A percentile compares a stretch with the other conserved stretches of the same genome.
These are phyloP conservation scores for Pseudopithomyces maydicus DNA, from an alignment of 2,329 filamentous ascomycete species.

Conservation along the genomic window DNA sequence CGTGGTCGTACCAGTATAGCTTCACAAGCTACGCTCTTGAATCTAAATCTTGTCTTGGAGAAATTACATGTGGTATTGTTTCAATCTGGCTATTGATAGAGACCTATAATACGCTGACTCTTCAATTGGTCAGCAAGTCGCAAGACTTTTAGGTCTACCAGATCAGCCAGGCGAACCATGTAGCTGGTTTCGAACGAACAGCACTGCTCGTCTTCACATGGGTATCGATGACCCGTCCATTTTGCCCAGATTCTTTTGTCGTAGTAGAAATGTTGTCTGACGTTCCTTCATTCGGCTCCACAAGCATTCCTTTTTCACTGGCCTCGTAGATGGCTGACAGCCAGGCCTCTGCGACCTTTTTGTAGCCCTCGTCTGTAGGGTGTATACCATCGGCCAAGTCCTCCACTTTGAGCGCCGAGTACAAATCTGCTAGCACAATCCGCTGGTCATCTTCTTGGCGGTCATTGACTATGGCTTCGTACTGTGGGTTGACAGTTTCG, in stretches of 20 bases:
- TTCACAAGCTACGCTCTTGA: too few species aligned
- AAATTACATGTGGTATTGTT: too few species aligned
- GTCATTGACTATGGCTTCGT: background rate
- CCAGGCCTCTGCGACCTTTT: background rate
- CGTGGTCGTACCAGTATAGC: too few species aligned
- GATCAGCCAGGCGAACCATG: background rate
- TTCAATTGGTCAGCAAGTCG: background rate
- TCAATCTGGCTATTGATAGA: background rate
- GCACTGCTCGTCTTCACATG: background rate
- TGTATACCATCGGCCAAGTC: slow-evolving; percentile 3
- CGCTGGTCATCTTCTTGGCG: slow-evolving; percentile 1
- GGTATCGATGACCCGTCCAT: background rate
- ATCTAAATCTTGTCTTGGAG: too few species aligned
- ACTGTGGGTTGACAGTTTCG: slow-evolving; percentile 5
- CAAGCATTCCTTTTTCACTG: background rate
- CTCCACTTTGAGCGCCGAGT: background rate
- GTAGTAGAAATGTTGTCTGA: background rate
- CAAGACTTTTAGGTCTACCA: too few species aligned
- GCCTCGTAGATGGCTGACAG: background rate
- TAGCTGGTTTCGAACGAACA: background rate
- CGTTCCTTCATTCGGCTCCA: background rate
- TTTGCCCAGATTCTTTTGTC: background rate
- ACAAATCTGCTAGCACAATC: slow-evolving; percentile 10
- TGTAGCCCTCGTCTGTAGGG: background rate
- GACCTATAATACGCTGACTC: background rate